Percentiles rank a stretch among this genome's conserved stretches.
Evolutionary conservation across 495 filamentous ascomycete genomes (phyloP).

Genomic region (Daldinia grandis): DNA sequence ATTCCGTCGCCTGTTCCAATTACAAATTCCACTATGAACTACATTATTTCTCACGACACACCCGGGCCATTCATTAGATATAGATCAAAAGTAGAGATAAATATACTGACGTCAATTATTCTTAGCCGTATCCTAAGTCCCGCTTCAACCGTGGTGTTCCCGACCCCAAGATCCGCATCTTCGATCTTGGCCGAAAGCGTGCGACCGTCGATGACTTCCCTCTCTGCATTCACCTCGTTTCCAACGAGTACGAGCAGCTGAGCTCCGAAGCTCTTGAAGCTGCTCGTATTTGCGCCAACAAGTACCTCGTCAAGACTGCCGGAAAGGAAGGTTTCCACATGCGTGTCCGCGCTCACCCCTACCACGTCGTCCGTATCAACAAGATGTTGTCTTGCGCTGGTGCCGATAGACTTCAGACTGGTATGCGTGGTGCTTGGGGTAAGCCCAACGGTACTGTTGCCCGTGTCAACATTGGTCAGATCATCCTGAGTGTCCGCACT

Average conservation of each 20-base stretch:
- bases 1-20: constrained; percentile 4
- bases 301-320: constrained; percentile 96
- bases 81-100: neutral
- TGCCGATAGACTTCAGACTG: constrained; percentile 99
- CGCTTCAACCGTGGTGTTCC: constrained; percentile 99
- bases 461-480: constrained; percentile 99
- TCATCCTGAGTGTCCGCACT: constrained; percentile 94
- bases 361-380: constrained; percentile 99
- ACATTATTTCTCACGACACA: neutral
- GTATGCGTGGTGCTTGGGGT: constrained; percentile 99
- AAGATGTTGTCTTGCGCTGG: constrained; percentile 99
- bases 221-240: constrained; percentile 96
- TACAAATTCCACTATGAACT: constrained; percentile 3
- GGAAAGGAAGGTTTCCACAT: constrained; percentile 99
- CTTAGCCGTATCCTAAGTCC: constrained; percentile 96
- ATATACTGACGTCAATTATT: constrained; percentile 48
- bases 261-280: constrained; percentile 98
- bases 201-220: constrained; percentile 99
- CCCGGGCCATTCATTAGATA: neutral
- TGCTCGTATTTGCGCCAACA: constrained; percentile 99
- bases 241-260: constrained; percentile 99
- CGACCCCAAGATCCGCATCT: constrained; percentile 99
- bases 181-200: constrained; percentile 99
- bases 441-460: constrained; percentile 98
- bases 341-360: constrained; percentile 96